These are phyloP conservation scores for Escovopsis weberi DNA, from an alignment of 2,329 filamentous ascomycete species.

Conservation along the genomic window DNA sequence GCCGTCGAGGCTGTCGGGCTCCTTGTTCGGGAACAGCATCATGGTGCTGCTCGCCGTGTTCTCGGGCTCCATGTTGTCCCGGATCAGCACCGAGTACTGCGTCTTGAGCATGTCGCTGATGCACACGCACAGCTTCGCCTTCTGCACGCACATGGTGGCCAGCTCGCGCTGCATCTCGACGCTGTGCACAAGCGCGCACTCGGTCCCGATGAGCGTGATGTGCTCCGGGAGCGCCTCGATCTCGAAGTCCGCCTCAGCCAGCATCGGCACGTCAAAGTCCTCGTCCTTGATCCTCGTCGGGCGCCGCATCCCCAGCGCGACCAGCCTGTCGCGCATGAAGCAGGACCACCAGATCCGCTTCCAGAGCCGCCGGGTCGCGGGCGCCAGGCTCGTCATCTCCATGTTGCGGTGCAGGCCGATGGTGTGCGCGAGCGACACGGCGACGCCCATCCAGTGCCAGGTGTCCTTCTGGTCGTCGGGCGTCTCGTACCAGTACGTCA, in stretches of 20 bases:
- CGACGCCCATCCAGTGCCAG: constrained; percentile 98
- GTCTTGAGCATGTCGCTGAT: constrained; percentile 81
- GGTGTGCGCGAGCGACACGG: constrained; percentile 81
- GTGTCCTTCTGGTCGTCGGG: constrained; percentile 96
- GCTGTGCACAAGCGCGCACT: constrained; percentile 59
- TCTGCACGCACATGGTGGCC: constrained; percentile 80
- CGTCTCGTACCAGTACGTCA: constrained; percentile 97
- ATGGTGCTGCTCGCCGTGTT: constrained; percentile 63
- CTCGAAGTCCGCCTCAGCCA: constrained; percentile 74
- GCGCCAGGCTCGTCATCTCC: constrained; percentile 57
- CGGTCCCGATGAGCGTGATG: constrained; percentile 51
- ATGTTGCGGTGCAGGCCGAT: constrained; percentile 87
- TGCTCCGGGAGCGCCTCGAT: constrained; percentile 52
- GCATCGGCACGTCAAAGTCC: constrained; percentile 87
- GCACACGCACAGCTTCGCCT: constrained; percentile 76
- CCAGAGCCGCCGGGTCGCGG: constrained; percentile 66
- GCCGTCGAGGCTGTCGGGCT: constrained; percentile 65
- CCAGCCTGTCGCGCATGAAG: constrained; percentile 85
- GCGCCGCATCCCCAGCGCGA: constrained; percentile 84
- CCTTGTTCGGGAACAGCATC: constrained; percentile 83
- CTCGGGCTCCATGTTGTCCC: constrained; percentile 66
- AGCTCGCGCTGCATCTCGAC: constrained; percentile 60
- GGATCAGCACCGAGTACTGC: constrained; percentile 83
- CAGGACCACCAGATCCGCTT: constrained; percentile 98
- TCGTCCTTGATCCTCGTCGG: constrained; percentile 86